Evolutionary conservation across 1,139 yeast species (phyloP).

Genomic region (Suhomyces bribrorum): DNA sequence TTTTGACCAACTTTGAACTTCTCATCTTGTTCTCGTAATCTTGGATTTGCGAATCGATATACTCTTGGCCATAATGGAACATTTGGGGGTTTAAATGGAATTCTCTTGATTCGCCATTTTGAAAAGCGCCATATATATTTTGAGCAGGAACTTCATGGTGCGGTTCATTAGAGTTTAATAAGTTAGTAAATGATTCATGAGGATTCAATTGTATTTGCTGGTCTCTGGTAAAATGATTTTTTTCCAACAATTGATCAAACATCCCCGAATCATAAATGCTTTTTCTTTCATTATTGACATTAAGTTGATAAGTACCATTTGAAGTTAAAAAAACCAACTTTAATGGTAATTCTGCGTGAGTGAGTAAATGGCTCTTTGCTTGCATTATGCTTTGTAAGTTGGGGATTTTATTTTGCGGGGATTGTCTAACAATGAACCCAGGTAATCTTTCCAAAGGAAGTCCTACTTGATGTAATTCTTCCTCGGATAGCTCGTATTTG

Average conservation of each 20-base stretch:
- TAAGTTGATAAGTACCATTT: constrained; percentile 21
- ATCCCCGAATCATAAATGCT: constrained; percentile 29
- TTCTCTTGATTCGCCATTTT: constrained; percentile 18
- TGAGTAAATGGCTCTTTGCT: constrained; percentile 26
- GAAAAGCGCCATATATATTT: constrained; percentile 15
- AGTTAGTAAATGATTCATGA: constrained; percentile 3
- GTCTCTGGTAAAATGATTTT: background rate
- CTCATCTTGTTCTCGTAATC: constrained; percentile 21
- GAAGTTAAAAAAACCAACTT: constrained; percentile 20
- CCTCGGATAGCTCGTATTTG: constrained; percentile 17
- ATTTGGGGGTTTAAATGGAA: constrained; percentile 21
- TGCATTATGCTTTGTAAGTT: constrained; percentile 30
- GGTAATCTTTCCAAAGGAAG: constrained; percentile 22
- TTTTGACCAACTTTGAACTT: background rate
- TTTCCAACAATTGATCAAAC: constrained; percentile 25
- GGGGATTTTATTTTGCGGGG: constrained; percentile 35
- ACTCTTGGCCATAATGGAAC: constrained; percentile 26
- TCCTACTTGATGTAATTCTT: constrained; percentile 17
- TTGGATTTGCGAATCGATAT: constrained; percentile 19
- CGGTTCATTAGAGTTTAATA: constrained; percentile 6
- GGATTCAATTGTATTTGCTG: constrained; percentile 8
- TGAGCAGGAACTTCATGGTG: constrained; percentile 10
- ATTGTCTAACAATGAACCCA: constrained; percentile 27
- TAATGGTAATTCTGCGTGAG: constrained; percentile 21
- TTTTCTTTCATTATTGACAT: constrained; percentile 18